Evolutionary conservation across 768 basidiomycete genomes (phyloP), one percentile per base, ranked within the genome.

Genomic region (Pulveroboletus sp.): DNA sequence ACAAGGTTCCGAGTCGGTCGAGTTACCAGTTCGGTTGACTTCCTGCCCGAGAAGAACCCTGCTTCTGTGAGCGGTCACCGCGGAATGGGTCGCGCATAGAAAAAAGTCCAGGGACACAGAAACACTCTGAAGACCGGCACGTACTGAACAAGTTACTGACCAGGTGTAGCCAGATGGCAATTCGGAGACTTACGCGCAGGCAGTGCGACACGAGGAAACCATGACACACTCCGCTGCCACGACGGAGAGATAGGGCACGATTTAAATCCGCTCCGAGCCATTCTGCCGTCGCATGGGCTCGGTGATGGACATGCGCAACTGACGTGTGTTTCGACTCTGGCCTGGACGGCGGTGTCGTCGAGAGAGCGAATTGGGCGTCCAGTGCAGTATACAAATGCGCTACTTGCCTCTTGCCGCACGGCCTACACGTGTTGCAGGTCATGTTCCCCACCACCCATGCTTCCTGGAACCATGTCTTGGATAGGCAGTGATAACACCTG

Each of bases 401-500:
- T 6, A 12, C 21, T 18, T 35, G 26, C 35, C 21, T 12, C 30
- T 27, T 4, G 47, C 55, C 57, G 44, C 59, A 54, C 43, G 39
- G 47, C 54, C 6, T 24, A 45, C 66, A 64, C 66, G 66, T 69
- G 66, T 56, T 38, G 40, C 24, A 15, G 8, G 36, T 52, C 46
- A 17, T 62, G 50, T 59, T 52, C 47, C 31, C 31, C 46, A 39
- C 3, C 27, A 6, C 27, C n/a, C 17, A 50, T 43, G 40, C 41
- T 45, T 41, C 8, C 35, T 27, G 5, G 44, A 18, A 5, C 44
- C 51, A 45, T 44, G 27, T 46, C 60, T 45, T 43, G 46, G 67
- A 67, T 54, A 56, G 65, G 58, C 58, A 67, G 54, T 56, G 57
- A 66, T 67, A 52, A 58, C 66, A 27, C 63, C 66, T 61, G 68